Evolutionary conservation across 139 green algal species (phyloP).

Genomic region (Coelastrella sp.): DNA sequence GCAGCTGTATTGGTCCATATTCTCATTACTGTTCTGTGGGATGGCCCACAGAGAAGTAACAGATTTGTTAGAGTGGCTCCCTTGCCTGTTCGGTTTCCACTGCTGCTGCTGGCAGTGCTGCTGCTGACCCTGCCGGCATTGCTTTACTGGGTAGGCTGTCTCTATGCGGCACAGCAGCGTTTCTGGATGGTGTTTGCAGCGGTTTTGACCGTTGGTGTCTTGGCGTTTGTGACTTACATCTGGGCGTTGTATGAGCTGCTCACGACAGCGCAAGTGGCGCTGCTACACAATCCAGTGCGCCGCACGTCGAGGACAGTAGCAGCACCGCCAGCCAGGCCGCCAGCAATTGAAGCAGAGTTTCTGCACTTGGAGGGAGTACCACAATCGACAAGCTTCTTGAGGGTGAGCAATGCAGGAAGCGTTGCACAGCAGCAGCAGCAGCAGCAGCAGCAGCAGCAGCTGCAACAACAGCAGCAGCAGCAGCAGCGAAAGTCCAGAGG

Average conservation of each 20-base stretch:
- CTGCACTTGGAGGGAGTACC: background rate
- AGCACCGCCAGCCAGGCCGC: background rate
- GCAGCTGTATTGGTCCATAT: background rate
- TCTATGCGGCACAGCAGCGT: background rate
- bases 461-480: background rate
- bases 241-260: background rate
- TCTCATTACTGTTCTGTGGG: background rate
- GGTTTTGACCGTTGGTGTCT: background rate
- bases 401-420: background rate
- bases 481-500: background rate
- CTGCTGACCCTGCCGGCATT: background rate
- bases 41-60: background rate
- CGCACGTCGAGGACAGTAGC: background rate
- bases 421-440: background rate
- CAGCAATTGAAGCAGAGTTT: background rate
- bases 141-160: background rate
- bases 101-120: background rate
- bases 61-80: background rate
- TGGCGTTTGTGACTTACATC: background rate
- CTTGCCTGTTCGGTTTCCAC: background rate
- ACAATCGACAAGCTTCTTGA: background rate
- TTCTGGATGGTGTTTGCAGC: background rate
- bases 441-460: background rate
- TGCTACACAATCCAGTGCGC: background rate
- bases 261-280: background rate